Conservation (phyloP, 2,329 filamentous ascomycete genomes). For the Aspergillus jensenii region DNA sequence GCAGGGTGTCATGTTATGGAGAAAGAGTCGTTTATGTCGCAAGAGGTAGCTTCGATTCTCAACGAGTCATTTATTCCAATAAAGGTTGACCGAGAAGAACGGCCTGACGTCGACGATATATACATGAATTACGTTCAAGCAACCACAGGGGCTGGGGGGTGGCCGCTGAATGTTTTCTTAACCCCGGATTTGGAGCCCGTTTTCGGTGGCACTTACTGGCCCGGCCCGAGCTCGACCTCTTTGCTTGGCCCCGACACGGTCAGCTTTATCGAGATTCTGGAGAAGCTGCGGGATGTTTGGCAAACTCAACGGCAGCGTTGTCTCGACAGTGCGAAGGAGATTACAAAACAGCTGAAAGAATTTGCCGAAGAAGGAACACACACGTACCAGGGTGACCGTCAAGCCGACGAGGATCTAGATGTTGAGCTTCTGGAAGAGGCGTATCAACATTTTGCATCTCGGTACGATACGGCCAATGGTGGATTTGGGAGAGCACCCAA, state of each 20-base stretch:
- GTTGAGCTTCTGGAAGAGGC: conserved; percentile 90
- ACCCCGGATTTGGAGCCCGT: conserved; percentile 91
- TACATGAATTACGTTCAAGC: conserved; percentile 99
- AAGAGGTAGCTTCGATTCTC: conserved; percentile 74
- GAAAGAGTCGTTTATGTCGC: conserved; percentile 84
- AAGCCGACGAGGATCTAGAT: conserved; percentile 70
- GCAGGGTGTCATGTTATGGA: conserved; percentile 86
- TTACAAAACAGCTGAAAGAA: conserved; percentile 75
- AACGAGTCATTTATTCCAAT: conserved; percentile 89
- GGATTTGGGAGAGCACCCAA: conserved; percentile 83
- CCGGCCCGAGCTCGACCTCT: conserved; percentile 66
- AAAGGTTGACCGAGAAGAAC: conserved; percentile 89
- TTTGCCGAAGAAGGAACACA: conserved; percentile 85
- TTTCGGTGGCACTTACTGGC: conserved; percentile 96
- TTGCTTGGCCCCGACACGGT: conserved; percentile 58
- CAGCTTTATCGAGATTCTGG: conserved; percentile 79
- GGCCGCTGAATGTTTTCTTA: conserved; percentile 95
- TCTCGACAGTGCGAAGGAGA: conserved; percentile 78
- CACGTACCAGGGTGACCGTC: conserved; percentile 42
- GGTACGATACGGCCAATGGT: conserved; percentile 75
- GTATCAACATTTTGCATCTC: conserved; percentile 72
- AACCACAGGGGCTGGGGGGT: conserved; percentile 84
- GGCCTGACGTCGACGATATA: conserved; percentile 89
- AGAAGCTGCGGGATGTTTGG: conserved; percentile 76
- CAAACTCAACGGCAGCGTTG: conserved; percentile 79